Evolutionary conservation across 805 yeast genomes (phyloP), one percentile per base, ranked within the genome.

Genomic region (Ogataea kodamae): DNA sequence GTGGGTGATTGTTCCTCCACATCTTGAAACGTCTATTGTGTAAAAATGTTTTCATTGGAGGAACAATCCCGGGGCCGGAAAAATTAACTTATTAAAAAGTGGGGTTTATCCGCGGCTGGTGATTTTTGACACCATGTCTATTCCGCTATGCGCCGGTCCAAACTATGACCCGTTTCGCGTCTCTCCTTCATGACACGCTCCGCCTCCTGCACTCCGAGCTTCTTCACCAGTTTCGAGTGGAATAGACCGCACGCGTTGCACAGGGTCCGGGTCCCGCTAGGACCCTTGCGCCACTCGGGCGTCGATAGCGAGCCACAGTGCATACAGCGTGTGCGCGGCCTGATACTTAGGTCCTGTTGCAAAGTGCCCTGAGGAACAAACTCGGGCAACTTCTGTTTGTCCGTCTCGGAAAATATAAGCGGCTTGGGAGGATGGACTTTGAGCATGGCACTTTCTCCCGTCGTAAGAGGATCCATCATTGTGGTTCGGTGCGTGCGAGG

Each of bases 221-320:
- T 70, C 45, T 68, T 78, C 4, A 68, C 61, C 35, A 82, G 52
- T 50, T 82, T 82, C 10, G 81, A 68, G 51, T 72, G 80, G 49
- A 78, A 82, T 29, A 89, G 63, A 0, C 97, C 97, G 62, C 97
- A 89, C 0, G 97, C 96, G 57, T 88, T 88, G 60, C 97, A 88
- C 39, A 88, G 65, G 0, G 90, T 82, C 48, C 86, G 70, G 4
- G 79, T 75, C 0, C 95, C 95, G 37, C 74, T 72, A 1, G 96
- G 96, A 0, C 96, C 97, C 41, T 81, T 68, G 52, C 97, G 70
- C 97, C 97, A 88, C 57, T 89, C 96, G 0, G 96, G 96, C 0
- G 95, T 84, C 28, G 75, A 76, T 18, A 67, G 67, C 2, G 80
- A 74, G 0, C 80, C 79, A 61, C 96, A 88, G 47, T 87, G 95